Base-by-base conservation (phyloP, 1,284 basidiomycete genomes). In the Ustilago xerochloae region DNA sequence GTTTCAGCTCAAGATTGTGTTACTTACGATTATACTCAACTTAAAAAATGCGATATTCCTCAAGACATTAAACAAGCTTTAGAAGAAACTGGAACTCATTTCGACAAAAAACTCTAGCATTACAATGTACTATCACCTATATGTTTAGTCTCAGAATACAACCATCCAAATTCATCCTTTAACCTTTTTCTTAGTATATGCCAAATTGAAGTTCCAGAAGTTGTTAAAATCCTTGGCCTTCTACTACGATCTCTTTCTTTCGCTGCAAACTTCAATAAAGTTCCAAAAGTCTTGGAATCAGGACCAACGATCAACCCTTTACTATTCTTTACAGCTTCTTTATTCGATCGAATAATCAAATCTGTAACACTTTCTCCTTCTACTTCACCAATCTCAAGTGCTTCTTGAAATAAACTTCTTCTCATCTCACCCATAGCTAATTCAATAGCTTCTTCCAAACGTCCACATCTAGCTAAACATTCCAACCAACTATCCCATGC, bases 401-500 rank as follows among this genome's bases (percentile, higher is more conserved):
- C 62, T 26, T 69, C 52, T 1, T 49, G 48, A 10, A 75, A 32
- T 7, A 69, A 29, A 10, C 52, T 48, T 15, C 24, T 59, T 43
- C 33, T 28, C 91, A 94, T 92, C 64, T 91, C 88, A 55, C 88
- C 68, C 68, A 90, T 90, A 16, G 91, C 87, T 18, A 89, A 86
- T 79, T 88, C 87, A 32, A 90, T 81, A 0, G 93, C 93, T 53
- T 93, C 91, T 22, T 90, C 88, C 28, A 92, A 76, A 73, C 86
- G 86, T 5, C 89, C 88, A 57, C 90, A 84, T 15, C 93, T 88
- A 76, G 91, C 92, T n/a, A 96, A 87, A 81, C 91, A 93, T 84
- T 96, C 93, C n/a, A 96, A 82, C 88, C 90, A 94, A 0, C 89
- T 87, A 63, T 91, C 90, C 90, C 92, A 94, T 69, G 84, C 83